Conservation (phyloP, 1,284 basidiomycete species). For the Leccinum huronense region DNA sequence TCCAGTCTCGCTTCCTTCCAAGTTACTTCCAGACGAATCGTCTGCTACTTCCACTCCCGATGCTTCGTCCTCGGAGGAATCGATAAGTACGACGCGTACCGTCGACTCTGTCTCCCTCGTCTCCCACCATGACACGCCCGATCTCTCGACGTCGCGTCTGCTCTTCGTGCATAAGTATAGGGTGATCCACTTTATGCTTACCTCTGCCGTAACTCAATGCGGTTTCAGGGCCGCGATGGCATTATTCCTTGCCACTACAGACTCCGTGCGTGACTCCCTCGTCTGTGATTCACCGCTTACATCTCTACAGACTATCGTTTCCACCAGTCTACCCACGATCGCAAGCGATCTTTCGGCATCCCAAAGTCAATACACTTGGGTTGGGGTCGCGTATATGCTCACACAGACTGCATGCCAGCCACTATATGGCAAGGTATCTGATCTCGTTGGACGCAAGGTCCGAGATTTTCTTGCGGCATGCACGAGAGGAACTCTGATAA, state of each 20-base stretch:
- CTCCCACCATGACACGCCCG: slow-evolving; percentile 23
- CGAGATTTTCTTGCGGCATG: slow-evolving; percentile 16
- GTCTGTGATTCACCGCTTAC: slow-evolving; percentile 19
- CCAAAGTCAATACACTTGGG: slow-evolving; percentile 76
- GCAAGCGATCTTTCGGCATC: slow-evolving; percentile 62
- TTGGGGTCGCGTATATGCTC: slow-evolving; percentile 76
- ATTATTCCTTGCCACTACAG: slow-evolving; percentile 78
- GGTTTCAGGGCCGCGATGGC: slow-evolving; percentile 63
- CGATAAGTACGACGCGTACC: slow-evolving; percentile 20
- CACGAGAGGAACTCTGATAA: slow-evolving; percentile 10
- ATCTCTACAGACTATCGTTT: slow-evolving; percentile 67
- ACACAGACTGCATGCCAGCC: slow-evolving; percentile 82
- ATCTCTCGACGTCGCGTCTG: slow-evolving; percentile 48
- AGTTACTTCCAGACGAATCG: slow-evolving; percentile 12
- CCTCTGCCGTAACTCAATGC: slow-evolving; percentile 12
- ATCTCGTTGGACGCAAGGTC: slow-evolving; percentile 74
- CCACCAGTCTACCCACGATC: slow-evolving; percentile 77
- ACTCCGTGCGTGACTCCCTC: slow-evolving; percentile 55
- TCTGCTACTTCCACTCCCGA: slow-evolving; percentile 9
- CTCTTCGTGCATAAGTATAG: slow-evolving; percentile 50
- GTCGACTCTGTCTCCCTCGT: slow-evolving; percentile 28
- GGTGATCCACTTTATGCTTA: slow-evolving; percentile 39
- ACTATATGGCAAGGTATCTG: slow-evolving; percentile 73
- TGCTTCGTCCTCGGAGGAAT: slow-evolving; percentile 23
- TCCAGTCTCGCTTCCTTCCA: slow-evolving; percentile 19